Evolutionary conservation across 257 asterid genomes (phyloP).

Genomic region (Solanum chmielewskii): DNA sequence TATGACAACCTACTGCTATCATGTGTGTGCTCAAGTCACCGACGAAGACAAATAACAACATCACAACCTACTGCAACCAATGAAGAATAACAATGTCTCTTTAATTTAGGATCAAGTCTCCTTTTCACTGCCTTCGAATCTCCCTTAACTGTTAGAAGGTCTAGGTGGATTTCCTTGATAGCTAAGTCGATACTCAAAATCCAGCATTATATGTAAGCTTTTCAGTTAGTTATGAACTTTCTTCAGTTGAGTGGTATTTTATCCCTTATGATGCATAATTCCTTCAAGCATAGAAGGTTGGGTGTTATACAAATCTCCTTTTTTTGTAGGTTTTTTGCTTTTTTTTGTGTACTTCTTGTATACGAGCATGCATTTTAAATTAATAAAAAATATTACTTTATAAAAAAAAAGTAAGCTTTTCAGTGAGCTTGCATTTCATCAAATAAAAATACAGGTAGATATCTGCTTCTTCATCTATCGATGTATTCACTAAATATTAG

Average conservation of each 20-base stretch:
- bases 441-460: background rate
- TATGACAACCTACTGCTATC: background rate
- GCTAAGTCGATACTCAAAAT: background rate
- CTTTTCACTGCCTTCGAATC: background rate
- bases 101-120: background rate
- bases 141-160: background rate
- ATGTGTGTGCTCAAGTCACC: background rate
- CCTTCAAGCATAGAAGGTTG: background rate
- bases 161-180: background rate
- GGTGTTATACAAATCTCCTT: background rate
- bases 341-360: background rate
- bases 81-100: background rate
- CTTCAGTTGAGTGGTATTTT: background rate
- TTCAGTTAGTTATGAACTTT: background rate
- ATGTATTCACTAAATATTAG: background rate
- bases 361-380: background rate
- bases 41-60: background rate
- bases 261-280: background rate
- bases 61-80: background rate
- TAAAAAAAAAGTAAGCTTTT: background rate
- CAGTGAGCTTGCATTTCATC: background rate
- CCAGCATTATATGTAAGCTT: background rate
- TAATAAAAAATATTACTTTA: background rate
- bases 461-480: background rate
- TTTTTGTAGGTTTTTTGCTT: background rate